Evolutionary conservation across 129 eudicot species (phyloP).

Genomic region (Tagetes erecta): DNA sequence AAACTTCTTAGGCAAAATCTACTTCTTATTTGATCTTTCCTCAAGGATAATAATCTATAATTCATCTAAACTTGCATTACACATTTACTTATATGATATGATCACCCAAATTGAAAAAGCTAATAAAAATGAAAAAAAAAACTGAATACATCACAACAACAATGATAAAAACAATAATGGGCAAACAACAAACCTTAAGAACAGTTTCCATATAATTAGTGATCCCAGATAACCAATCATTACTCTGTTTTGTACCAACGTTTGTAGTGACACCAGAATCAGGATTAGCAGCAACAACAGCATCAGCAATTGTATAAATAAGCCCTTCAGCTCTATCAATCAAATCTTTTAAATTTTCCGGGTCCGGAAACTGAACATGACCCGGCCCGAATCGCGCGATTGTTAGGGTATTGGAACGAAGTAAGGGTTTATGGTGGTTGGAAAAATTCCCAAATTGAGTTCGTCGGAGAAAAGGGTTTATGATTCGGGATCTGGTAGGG

Average conservation of each 20-base stretch:
- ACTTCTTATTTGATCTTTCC: no score
- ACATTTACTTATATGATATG: neutral
- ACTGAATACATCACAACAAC: neutral
- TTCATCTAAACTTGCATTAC: conserved; percentile 10
- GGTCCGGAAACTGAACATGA: conserved; percentile 64
- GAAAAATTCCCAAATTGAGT: conserved; percentile 34
- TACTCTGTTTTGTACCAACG: conserved; percentile 47
- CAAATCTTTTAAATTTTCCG: conserved; percentile 52
- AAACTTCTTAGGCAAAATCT: no score
- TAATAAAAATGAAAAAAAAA: neutral
- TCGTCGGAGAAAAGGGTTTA: conserved; percentile 45
- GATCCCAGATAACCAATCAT: conserved; percentile 91
- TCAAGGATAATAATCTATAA: neutral
- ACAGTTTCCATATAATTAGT: conserved; percentile 75
- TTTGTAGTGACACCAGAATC: conserved; percentile 40
- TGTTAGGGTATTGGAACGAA: conserved; percentile 41
- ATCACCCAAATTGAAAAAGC: neutral
- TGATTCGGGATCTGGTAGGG: conserved; percentile 42
- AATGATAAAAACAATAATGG: neutral
- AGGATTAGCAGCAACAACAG: conserved; percentile 55
- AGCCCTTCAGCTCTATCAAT: conserved; percentile 72
- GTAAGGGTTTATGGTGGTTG: conserved; percentile 32
- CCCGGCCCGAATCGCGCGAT: conserved; percentile 69
- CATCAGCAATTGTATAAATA: conserved; percentile 81
- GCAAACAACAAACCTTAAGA: conserved; percentile 54